These are phyloP conservation scores for Calonectria leucothoes DNA, from an alignment of 2,329 filamentous ascomycete species.

Conservation along the genomic window DNA sequence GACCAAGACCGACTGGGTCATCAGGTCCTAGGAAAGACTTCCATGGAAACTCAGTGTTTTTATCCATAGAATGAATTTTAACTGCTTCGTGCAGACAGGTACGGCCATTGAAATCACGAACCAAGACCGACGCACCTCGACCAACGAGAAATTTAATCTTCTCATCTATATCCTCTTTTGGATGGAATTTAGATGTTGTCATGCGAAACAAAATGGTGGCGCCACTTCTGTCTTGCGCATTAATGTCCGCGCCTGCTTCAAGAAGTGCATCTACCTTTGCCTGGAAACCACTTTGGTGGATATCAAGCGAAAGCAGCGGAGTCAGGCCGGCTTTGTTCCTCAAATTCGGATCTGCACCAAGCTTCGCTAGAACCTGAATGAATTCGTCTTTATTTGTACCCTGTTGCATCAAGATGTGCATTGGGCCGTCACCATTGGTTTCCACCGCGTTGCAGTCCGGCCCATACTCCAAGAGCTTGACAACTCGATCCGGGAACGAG, in stretches of 20 bases:
- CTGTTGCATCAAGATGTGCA: slow-evolving; percentile 29
- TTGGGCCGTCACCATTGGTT: slow-evolving; percentile 29
- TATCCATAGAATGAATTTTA: background rate
- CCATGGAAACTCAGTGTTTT: background rate
- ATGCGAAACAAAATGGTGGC: slow-evolving; percentile 28
- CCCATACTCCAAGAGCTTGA: slow-evolving; percentile 29
- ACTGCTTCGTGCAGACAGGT: slow-evolving; percentile 32
- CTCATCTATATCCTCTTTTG: background rate
- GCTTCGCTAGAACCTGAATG: slow-evolving; percentile 24
- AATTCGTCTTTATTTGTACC: background rate
- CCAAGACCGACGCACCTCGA: slow-evolving; percentile 21
- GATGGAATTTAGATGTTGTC: background rate
- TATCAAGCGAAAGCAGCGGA: slow-evolving; percentile 22
- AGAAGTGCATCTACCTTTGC: slow-evolving; percentile 8
- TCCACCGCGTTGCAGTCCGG: slow-evolving; percentile 32
- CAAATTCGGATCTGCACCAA: slow-evolving; percentile 37
- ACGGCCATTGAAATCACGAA: slow-evolving; percentile 28
- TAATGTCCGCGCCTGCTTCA: slow-evolving; percentile 38
- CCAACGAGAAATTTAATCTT: slow-evolving; percentile 25
- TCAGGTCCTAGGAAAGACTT: background rate
- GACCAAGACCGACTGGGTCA: slow-evolving; percentile 11
- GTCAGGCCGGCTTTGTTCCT: slow-evolving; percentile 29
- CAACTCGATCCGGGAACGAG: background rate
- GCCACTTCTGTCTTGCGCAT: slow-evolving; percentile 28
- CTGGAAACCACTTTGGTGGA: rapidly evolving